Evolutionary conservation across 2,329 filamentous ascomycete species (phyloP).

Genomic region (Fusarium solani-melongenae): DNA sequence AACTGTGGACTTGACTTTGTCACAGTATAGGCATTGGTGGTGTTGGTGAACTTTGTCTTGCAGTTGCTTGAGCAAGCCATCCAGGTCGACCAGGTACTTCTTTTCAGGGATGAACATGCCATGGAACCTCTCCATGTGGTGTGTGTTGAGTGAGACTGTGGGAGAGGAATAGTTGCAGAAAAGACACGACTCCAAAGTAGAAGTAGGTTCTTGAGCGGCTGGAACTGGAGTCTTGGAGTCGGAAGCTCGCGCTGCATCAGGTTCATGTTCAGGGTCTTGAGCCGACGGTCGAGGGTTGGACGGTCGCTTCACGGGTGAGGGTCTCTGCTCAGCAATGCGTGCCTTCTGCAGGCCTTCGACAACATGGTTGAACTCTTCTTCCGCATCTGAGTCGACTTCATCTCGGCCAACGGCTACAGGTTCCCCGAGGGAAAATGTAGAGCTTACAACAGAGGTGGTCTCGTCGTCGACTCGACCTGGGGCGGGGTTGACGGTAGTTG

Average conservation of each 20-base stretch:
- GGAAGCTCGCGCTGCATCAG: constrained; percentile 55
- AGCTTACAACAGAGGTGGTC: constrained; percentile 85
- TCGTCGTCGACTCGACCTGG: constrained; percentile 68
- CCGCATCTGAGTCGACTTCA: constrained; percentile 73
- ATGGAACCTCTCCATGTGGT: constrained; percentile 92
- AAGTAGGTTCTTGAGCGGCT: constrained; percentile 47
- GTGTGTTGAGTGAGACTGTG: constrained; percentile 77
- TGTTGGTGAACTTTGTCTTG: constrained; percentile 82
- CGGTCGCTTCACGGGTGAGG: constrained; percentile 65
- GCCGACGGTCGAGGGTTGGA: constrained; percentile 61
- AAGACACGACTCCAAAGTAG: constrained; percentile 72
- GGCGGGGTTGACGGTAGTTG: constrained; percentile 50
- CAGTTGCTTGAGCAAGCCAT: constrained; percentile 83
- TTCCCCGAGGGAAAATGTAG: constrained; percentile 90
- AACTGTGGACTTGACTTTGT: constrained; percentile 81
- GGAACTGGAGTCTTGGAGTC: constrained; percentile 55
- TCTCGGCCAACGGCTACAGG: constrained; percentile 65
- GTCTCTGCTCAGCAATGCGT: constrained; percentile 67
- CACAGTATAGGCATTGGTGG: constrained; percentile 89
- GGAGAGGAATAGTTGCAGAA: constrained; percentile 93
- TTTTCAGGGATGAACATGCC: constrained; percentile 97
- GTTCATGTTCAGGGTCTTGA: constrained; percentile 57
- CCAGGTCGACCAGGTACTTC: constrained; percentile 82
- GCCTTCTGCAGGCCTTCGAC: constrained; percentile 81
- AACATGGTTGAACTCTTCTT: constrained; percentile 81